Evolutionary conservation across 805 yeast genomes (phyloP), one percentile per base, ranked within the genome.

Genomic region (Hanseniaspora occidentalis): DNA sequence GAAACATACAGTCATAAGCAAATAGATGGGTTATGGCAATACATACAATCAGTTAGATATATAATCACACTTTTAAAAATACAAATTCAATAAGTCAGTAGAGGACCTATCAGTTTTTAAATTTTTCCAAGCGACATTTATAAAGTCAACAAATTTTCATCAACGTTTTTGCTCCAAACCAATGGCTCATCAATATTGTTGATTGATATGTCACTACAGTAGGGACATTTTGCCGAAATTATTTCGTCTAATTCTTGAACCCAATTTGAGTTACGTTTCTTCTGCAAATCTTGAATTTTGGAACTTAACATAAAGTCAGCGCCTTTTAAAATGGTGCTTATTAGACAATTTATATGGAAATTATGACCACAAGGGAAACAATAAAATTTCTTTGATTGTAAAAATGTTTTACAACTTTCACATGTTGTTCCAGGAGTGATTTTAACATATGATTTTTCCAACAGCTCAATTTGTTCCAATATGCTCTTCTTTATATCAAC

Each of bases 341-440:
- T 72, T n/a, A 85, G 58, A 62, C 98, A 92, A 54, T 86, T 95
- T 39, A 77, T 78, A 54, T 92, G 97, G 61, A 84, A 82, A 4
- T 84, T 75, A 56, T 92, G 98, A 42, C 73, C 80, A 55, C 98
- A 92, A 0, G 96, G 96, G 53, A 84, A 92, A 4, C 78, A 75
- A 40, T 79, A 70, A 49, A 86, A 86, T 53, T 76, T 81, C 43
- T 85, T 71, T 3, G 78, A 72, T 2, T 84, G 70, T 35, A 89
- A 63, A 7, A 92, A 70, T 48, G 70, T 70, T n/a, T 66, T 61
- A 3, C 75, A 48, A 8, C 11, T 17, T 34, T 70, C 63, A 61
- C 98, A 92, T 2, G 27, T 13, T 46, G 79, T 92, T 2, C 92
- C 94, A 0, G 95, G 86, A 50, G 82, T 81, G 16, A 89, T 70